Base-by-base conservation (phyloP, 768 basidiomycete genomes). In the Scleroderma citrinum region DNA sequence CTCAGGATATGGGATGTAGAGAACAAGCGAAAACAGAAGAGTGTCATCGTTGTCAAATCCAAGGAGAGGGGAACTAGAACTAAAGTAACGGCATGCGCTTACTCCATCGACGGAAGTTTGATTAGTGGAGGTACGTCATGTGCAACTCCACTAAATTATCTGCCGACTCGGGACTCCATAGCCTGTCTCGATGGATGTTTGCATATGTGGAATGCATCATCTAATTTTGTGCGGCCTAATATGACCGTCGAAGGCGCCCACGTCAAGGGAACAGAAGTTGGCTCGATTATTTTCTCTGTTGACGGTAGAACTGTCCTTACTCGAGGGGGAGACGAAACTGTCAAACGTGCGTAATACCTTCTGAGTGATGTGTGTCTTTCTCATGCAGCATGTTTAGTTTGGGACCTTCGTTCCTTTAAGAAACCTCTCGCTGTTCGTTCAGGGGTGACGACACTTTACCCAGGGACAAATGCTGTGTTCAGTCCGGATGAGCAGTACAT, bases 11-110 rank as follows among this genome's bases (percentile, higher is more conserved):
- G 96, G 96, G 88, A 98, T 58, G 80, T 83, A 30, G 87, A 92
- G 63, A 84, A 92, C 60, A 90, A 84, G 65, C 81, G 91, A 44
- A 96, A 97, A 68, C 93, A 96, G 61, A 97, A 93, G 71, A 78
- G 83, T 0, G 92, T 96, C 37, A 95, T 99, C 58, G 93, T 97
- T 14, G 92, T 95, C 59, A 95, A 94, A 70, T 92, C 89, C 8
- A 97, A 94, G 63, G 93, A 97, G 56, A 76, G 94, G 49, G 96
- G 96, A 29, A 85, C 91, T 14, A 79, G 94, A 55, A 97, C 96
- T 5, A 93, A 92, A 65, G 85, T 99, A 6, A 87, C 85, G 3
- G 64, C 84, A 10, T 95, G 92, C 62, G 79, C 80, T 14, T 99
- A 92, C 71, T 92, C 91, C 38, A 77, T 76, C 20, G 94, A 99